Evolutionary conservation across 164 flowering plant genomes (phyloP), one percentile per base, ranked within the genome.

Genomic region (Sedum album): DNA sequence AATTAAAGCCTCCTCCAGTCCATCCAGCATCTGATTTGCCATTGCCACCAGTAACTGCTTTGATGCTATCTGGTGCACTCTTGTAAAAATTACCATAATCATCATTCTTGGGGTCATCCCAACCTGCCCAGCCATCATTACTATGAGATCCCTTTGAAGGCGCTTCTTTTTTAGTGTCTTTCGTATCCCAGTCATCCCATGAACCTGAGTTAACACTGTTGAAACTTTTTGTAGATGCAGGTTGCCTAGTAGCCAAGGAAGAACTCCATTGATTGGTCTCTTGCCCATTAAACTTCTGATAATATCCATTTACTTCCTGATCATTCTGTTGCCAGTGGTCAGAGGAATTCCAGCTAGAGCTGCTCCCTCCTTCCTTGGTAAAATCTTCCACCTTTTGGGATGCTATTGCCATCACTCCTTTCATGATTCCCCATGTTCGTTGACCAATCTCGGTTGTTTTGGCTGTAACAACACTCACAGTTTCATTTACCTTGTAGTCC

Each of bases 391-490:
- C 99, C 78, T 94, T 94, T 74, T 91, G 96, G 11, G 96, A 79
- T 76, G 97, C 99, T 75, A 94, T 60, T 62, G 99, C 96, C 97
- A 94, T 83, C 61, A 94, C 99, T n/a, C 96, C 99, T 73, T 81
- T 94, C 97, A 94, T 82, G 30, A 94, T 77, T 0, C 99, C 99
- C 99, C 99, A 94, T 2, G 96, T 94, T 79, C 68, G 91, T 38
- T 87, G 90, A 63, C 99, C 99, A 68, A 94, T 85, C 74, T 94
- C 99, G 14, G 86, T 74, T 60, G 99, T 94, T 77, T 91, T 94
- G 48, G 92, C 77, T 17, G 96, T 78, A 18, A 94, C 96, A 23
- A 86, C 94, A 73, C 61, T 84, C 48, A 94, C 99, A n/a, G 99
- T 94, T 76, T 94, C 99, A 71, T 91, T 94, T 6, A 94, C 96